phyloP scores from a whole-genome alignment of 345 rosid species.

The Brassica juncea region DNA sequence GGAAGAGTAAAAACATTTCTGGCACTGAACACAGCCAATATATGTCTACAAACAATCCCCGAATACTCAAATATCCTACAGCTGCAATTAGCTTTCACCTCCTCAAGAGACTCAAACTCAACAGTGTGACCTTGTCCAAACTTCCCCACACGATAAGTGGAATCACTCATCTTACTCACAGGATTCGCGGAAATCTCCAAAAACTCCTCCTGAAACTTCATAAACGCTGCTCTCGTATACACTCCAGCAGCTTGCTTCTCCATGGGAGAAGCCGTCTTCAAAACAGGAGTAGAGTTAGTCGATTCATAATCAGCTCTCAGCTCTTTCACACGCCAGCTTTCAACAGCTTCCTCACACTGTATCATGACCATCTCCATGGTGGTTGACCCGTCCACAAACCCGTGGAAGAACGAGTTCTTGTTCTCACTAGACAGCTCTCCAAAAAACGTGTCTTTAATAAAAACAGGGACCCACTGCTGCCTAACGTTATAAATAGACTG shows the following conservation, averaged over 20 bases:
- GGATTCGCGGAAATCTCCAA: conserved; percentile 73
- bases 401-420: conserved; percentile 59
- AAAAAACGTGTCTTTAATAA: conserved; percentile 58
- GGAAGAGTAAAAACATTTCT: conserved; percentile 73
- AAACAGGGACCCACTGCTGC: conserved; percentile 78
- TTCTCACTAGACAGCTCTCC: conserved; percentile 56
- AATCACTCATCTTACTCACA: conserved; percentile 61
- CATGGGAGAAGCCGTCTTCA: conserved; percentile 81
- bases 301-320: conserved; percentile 76
- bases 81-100: conserved; percentile 76
- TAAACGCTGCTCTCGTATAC: conserved; percentile 63
- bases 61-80: conserved; percentile 83
- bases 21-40: conserved; percentile 73
- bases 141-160: conserved; percentile 66
- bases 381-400: conserved; percentile 61
- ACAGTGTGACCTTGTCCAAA: conserved; percentile 70
- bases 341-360: conserved; percentile 69
- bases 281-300: conserved; percentile 48
- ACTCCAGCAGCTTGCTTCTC: conserved; percentile 76
- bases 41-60: conserved; percentile 76
- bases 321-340: conserved; percentile 71
- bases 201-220: conserved; percentile 78
- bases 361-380: conserved; percentile 54
- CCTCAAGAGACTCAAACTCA: conserved; percentile 57
- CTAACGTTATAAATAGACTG: conserved; percentile 60